Evolutionary conservation across 2,329 filamentous ascomycete genomes (phyloP), one percentile per base, ranked within the genome.

Genomic region (Hymenoscyphus fraxineus): DNA sequence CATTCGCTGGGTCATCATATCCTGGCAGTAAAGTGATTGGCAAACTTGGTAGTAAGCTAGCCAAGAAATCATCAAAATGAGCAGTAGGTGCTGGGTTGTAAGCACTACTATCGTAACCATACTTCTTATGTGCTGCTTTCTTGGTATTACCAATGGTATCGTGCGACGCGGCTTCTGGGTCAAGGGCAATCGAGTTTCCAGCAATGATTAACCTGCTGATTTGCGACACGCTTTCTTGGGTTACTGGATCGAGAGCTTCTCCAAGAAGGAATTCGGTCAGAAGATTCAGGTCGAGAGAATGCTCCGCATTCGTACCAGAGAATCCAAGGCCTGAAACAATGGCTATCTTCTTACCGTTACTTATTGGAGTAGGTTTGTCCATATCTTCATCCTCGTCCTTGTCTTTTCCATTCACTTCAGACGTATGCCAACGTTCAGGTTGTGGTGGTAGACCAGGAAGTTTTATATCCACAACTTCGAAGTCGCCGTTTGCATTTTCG

Each of bases 21-120:
- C 95, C 95, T 0, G 96, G 92, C 67, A 99, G 84, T 19, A 99
- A 80, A 0, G 95, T 99, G 62, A 99, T 82, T 3, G 95, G 93
- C 32, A 99, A 86, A 16, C 89, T 90, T 1, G 93, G 93, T 2
- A 99, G 85, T 13, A 99, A 81, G 58, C 89, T 84, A 1, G 89
- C 82, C 40, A 99, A 84, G 76, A 97, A 95, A 6, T 85, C 83
- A 79, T 99, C 95, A 40, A 99, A 84, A 58, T 91, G 88, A 64
- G 90, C 87, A 2, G 92, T 93, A 0, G 95, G 95, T 1, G 90
- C 82, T 1, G 94, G 83, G 74, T 99, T 97, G 81, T 97, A 99
- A 0, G 90, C 78, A 62, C 89, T 88, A 64, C 91, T 87, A 76
- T 99, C 95, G 79, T 98, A 98, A 66, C 95, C 94, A 78, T 97